Percentiles rank a stretch among this genome's conserved stretches.
phyloP scores from a whole-genome alignment of 78 protist species.

The Chrysochromulina tobinii region DNA sequence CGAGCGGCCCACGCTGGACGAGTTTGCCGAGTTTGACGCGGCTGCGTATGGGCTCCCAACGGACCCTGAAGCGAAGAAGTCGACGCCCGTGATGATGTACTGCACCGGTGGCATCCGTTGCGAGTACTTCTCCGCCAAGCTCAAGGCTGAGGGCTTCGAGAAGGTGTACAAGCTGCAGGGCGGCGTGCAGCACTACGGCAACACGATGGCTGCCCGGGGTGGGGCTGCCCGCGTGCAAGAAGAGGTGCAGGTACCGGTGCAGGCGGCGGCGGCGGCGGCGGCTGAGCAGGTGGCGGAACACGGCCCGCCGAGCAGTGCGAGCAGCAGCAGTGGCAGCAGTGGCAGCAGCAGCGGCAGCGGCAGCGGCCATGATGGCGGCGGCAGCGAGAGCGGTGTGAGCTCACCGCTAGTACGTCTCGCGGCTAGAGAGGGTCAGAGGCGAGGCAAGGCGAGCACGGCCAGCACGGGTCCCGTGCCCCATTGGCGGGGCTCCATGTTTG shows the following conservation, averaged over 20 bases:
- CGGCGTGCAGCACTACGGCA: conserved; percentile 46
- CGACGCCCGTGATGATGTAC: conserved; percentile 41
- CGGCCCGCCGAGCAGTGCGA: too few relatives aligned
- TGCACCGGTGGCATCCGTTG: conserved; percentile 45
- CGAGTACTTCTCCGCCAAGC: conserved; percentile 23
- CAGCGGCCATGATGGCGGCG: too few relatives aligned
- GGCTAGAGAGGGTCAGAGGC: too few relatives aligned
- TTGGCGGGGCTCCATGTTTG: conserved; percentile 29
- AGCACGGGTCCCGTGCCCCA: not conserved
- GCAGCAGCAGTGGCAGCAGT: too few relatives aligned
- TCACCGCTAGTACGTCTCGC: too few relatives aligned
- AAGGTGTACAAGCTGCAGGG: conserved; percentile 48
- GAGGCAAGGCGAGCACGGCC: not conserved
- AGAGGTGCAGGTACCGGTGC: too few relatives aligned
- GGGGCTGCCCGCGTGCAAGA: too few relatives aligned
- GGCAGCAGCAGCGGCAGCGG: too few relatives aligned
- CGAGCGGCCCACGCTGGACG: not conserved
- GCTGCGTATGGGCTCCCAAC: not conserved
- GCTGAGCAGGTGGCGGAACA: too few relatives aligned
- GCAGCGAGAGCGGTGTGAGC: too few relatives aligned
- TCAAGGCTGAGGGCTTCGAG: conserved; percentile 11
- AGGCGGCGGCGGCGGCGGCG: too few relatives aligned
- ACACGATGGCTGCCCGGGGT: not conserved
- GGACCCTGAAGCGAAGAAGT: not conserved
- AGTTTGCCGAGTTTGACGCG: not conserved